Evolutionary conservation across 2,329 filamentous ascomycete species (phyloP).

Genomic region (Diaporthe vaccinii): DNA sequence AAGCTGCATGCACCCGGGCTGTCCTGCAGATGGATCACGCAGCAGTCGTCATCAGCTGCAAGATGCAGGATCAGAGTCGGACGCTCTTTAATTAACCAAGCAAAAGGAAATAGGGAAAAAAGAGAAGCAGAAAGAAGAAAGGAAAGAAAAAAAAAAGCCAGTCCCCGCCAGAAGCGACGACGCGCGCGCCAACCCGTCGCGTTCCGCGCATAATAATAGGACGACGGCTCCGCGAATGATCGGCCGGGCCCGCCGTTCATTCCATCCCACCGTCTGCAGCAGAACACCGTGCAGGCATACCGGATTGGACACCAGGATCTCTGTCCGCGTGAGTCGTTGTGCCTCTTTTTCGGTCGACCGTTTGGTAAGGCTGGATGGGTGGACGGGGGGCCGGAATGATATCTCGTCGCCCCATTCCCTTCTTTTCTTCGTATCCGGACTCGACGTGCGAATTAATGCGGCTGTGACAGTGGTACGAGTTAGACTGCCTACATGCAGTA

Average conservation of each 20-base stretch:
- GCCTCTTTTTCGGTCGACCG: slow-evolving; percentile 18
- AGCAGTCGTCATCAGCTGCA: slow-evolving; percentile 12
- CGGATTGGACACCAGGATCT: neutral
- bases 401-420: neutral
- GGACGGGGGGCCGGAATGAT: too few species aligned
- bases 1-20: neutral
- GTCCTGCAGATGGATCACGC: slow-evolving; percentile 4
- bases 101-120: neutral
- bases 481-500: neutral
- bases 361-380: slow-evolving; percentile 17
- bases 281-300: slow-evolving; percentile 1
- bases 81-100: neutral
- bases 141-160: neutral
- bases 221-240: slow-evolving; percentile 27
- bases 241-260: slow-evolving; percentile 26
- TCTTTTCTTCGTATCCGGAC: slow-evolving; percentile 13
- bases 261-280: slow-evolving; percentile 8
- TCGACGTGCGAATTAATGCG: neutral
- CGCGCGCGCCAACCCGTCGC: slow-evolving; percentile 22
- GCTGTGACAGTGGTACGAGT: slow-evolving; percentile 1
- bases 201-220: slow-evolving; percentile 13
- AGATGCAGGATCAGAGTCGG: neutral
- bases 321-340: slow-evolving; percentile 4
- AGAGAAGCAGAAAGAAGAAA: neutral
- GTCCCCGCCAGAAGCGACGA: slow-evolving; percentile 10